Percentiles rank a stretch among this genome's conserved stretches.
Conservation (phyloP, 2,329 filamentous ascomycete genomes). For the Periconia sp. region DNA sequence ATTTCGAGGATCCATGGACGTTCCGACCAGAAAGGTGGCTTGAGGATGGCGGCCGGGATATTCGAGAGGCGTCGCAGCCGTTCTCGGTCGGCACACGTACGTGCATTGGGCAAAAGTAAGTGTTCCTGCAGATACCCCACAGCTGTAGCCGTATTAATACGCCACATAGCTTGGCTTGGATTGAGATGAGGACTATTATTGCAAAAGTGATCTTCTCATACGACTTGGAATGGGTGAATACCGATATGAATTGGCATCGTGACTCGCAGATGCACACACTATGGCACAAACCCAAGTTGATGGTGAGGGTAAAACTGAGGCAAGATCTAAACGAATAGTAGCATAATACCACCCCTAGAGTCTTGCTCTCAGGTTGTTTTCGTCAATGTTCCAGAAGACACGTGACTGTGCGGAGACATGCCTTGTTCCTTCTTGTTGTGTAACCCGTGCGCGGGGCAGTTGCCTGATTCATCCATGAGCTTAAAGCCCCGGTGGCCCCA, state of each 20-base stretch:
- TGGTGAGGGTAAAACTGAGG: too few species aligned
- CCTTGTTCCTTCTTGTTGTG: too few species aligned
- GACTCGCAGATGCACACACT: constrained; percentile 6
- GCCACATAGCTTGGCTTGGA: constrained; percentile 31
- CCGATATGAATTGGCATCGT: constrained; percentile 5
- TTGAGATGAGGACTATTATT: constrained; percentile 39
- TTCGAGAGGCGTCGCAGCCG: constrained; percentile 16
- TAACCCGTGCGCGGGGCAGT: too few species aligned
- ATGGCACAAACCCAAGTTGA: constrained; percentile 11
- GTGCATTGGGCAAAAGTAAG: constrained; percentile 25
- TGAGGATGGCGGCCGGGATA: constrained; percentile 9
- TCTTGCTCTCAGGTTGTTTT: too few species aligned
- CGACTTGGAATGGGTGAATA: constrained; percentile 39
- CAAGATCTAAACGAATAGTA: too few species aligned
- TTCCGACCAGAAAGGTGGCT: constrained; percentile 41
- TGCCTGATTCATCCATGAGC: too few species aligned
- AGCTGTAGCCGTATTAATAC: too few species aligned
- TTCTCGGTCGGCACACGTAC: constrained; percentile 23
- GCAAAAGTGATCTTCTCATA: constrained; percentile 46
- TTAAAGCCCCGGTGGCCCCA: too few species aligned
- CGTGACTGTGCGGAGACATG: too few species aligned
- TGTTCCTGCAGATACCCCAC: too few species aligned
- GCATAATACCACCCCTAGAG: too few species aligned
- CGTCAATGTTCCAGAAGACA: too few species aligned
- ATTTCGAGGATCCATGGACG: constrained; percentile 27